A percentile compares a stretch with the other conserved stretches of the same genome.
Evolutionary conservation across 176 grass and related monocot species (phyloP).

Genomic region (Otatea glauca): DNA sequence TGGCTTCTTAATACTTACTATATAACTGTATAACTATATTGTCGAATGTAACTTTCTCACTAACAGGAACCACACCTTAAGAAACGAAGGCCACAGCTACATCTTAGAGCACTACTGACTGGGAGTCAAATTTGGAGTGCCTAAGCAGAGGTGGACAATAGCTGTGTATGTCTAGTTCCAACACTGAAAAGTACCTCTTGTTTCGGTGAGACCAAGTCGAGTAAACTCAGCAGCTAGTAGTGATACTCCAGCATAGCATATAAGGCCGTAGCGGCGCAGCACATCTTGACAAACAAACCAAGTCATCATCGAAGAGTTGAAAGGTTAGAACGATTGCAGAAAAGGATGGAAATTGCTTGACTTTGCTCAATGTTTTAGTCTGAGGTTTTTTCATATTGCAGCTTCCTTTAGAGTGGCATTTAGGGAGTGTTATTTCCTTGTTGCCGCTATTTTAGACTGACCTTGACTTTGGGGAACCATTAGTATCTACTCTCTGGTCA

Average conservation of each 20-base stretch:
- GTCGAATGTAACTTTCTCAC: background rate
- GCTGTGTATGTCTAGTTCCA: background rate
- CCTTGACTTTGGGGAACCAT: too few relatives aligned
- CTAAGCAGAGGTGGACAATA: background rate
- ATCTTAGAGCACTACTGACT: background rate
- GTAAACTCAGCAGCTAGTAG: too few relatives aligned
- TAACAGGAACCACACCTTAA: background rate
- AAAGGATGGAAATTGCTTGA: background rate
- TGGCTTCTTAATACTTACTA: background rate
- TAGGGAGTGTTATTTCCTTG: background rate
- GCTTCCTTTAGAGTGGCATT: background rate
- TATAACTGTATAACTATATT: background rate
- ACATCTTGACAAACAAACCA: background rate
- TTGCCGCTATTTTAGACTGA: background rate
- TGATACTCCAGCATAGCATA: background rate
- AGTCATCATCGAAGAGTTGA: background rate
- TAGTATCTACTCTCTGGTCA: too few relatives aligned
- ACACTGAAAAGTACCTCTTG: background rate
- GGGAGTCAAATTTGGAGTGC: constrained; percentile 19
- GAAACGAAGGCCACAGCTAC: background rate
- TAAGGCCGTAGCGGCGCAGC: too few relatives aligned
- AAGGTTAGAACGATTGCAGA: background rate
- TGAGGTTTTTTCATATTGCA: background rate
- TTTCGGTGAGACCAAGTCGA: background rate
- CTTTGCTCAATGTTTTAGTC: background rate